Percentiles rank a stretch among this genome's conserved stretches.
phyloP scores from a whole-genome alignment of 2,329 filamentous ascomycete species.

The Pseudofabraea citricarpa region DNA sequence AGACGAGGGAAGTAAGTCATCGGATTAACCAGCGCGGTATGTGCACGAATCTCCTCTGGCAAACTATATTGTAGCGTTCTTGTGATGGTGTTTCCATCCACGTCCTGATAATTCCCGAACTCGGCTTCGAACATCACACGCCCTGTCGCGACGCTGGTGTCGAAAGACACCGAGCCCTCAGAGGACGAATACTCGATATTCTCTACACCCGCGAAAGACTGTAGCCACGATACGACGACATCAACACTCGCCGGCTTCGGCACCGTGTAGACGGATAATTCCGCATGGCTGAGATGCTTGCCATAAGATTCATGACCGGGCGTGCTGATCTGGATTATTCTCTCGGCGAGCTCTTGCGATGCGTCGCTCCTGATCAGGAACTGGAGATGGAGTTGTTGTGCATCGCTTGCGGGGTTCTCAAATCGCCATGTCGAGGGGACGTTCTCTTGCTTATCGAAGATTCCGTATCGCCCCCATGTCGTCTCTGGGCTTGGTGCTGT shows the following conservation, averaged over 20 bases:
- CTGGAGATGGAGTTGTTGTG: no score
- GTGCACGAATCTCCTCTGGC: constrained; percentile 26
- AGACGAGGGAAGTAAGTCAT: constrained; percentile 32
- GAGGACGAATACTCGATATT: constrained; percentile 1
- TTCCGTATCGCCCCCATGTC: no score
- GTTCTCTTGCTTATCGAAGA: no score
- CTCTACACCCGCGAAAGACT: constrained; percentile 19
- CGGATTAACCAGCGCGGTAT: constrained; percentile 34
- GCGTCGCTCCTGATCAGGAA: no score
- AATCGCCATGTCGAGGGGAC: no score
- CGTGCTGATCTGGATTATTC: no score
- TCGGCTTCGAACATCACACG: constrained; percentile 20
- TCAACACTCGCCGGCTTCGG: constrained; percentile 31
- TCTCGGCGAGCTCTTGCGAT: no score
- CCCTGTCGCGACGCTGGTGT: constrained; percentile 17
- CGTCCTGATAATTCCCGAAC: constrained; percentile 19
- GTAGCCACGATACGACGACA: constrained; percentile 37
- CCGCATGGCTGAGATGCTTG: constrained; percentile 38
- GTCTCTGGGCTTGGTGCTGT: no score
- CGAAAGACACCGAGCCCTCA: constrained; percentile 12
- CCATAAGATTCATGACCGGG: constrained; percentile 43
- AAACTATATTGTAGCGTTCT: constrained; percentile 34
- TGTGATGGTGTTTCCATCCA: constrained; percentile 19
- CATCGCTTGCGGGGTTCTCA: no score
- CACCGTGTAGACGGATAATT: constrained; percentile 36